Percentiles rank a stretch among this genome's conserved stretches.
Conservation (phyloP, 169 alveolate species). For the Cryptosporidium muris region DNA sequence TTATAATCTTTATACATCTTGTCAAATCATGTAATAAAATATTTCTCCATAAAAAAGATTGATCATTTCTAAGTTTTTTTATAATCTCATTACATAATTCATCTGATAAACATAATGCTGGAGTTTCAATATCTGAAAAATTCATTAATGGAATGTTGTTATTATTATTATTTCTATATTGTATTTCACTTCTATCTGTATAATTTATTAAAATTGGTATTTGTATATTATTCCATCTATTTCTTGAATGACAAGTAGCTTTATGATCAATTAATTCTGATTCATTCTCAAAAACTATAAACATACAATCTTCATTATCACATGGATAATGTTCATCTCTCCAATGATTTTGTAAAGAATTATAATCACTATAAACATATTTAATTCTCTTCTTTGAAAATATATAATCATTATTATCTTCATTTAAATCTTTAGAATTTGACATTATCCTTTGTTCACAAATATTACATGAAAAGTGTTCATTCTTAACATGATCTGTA, state of each 20-base stretch:
- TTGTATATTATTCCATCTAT: slow-evolving; percentile 45
- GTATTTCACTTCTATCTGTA: too few species aligned
- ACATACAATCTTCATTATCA: slow-evolving; percentile 76
- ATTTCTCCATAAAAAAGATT: slow-evolving; percentile 43
- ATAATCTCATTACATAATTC: slow-evolving; percentile 32
- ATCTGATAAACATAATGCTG: slow-evolving; percentile 31
- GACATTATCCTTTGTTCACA: slow-evolving; percentile 47
- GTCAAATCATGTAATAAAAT: slow-evolving; percentile 13
- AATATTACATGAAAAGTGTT: slow-evolving; percentile 55
- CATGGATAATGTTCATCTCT: slow-evolving; percentile 76
- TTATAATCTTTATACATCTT: slow-evolving; percentile 12
- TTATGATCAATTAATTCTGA: slow-evolving; percentile 74
- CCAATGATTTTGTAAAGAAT: slow-evolving; percentile 73
- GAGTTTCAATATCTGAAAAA: not conserved
- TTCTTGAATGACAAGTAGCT: slow-evolving; percentile 69
- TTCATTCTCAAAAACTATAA: slow-evolving; percentile 77
- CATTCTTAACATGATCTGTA: slow-evolving; percentile 61
- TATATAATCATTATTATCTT: not conserved
- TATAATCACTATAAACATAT: slow-evolving; percentile 76
- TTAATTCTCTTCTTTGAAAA: not conserved
- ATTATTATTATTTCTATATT: too few species aligned
- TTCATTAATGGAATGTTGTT: too few species aligned
- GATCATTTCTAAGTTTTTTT: slow-evolving; percentile 2
- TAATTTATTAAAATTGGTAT: slow-evolving; percentile 23
- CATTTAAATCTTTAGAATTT: not conserved